Percentiles rank a stretch among this genome's conserved stretches.
Conservation (phyloP, 352 stramenopile species). For the Globisporangium paddicum region DNA sequence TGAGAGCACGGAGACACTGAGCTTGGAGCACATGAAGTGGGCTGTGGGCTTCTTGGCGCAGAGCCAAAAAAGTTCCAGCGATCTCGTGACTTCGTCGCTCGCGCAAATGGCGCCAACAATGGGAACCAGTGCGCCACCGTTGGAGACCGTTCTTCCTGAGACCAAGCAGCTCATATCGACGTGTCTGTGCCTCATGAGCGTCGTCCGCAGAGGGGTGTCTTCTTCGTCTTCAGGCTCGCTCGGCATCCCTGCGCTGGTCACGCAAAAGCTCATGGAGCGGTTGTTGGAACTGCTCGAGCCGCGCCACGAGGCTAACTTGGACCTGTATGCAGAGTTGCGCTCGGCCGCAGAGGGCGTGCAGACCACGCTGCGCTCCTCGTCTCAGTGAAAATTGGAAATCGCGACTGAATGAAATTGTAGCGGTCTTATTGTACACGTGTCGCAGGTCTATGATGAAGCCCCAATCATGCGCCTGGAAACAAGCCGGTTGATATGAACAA, state of each 20-base stretch:
- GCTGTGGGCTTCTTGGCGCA: constrained; percentile 48
- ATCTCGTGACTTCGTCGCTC: constrained; percentile 11
- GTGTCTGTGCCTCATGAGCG: constrained; percentile 54
- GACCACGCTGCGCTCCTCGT: background rate
- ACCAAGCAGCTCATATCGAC: constrained; percentile 48
- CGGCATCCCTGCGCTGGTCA: constrained; percentile 38
- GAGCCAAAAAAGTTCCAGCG: constrained; percentile 24
- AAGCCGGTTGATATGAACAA: background rate
- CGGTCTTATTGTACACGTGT: too few species aligned
- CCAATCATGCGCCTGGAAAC: too few species aligned
- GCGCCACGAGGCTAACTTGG: constrained; percentile 48
- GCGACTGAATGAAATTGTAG: too few species aligned
- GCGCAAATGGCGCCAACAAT: constrained; percentile 2
- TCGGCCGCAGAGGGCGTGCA: constrained; percentile 15
- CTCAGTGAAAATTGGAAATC: too few species aligned
- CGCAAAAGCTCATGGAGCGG: constrained; percentile 57
- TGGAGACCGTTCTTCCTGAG: constrained; percentile 21
- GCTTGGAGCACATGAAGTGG: constrained; percentile 58
- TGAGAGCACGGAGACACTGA: constrained; percentile 21
- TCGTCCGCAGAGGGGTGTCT: constrained; percentile 22
- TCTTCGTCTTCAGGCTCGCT: background rate
- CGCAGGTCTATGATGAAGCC: too few species aligned
- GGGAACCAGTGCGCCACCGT: background rate
- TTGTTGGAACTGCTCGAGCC: constrained; percentile 60
- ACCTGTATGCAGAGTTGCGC: constrained; percentile 56